Percentiles rank a stretch among this genome's conserved stretches.
These are phyloP conservation scores for Powellomyces hirtus DNA, from an alignment of 192 early-diverging fungal species.

Conservation along the genomic window DNA sequence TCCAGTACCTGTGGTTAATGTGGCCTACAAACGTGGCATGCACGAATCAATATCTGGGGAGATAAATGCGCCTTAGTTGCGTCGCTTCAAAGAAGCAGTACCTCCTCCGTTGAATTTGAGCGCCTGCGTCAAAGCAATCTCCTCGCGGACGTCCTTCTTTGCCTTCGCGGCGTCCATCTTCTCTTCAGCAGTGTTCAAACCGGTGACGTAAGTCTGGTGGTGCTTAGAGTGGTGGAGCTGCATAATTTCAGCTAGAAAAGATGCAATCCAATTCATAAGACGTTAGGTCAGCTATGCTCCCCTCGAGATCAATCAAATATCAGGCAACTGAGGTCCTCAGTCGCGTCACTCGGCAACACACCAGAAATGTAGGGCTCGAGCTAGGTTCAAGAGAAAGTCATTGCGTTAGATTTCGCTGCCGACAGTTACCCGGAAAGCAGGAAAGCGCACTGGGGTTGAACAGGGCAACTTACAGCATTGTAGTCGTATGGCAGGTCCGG, in stretches of 20 bases:
- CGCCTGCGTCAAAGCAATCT: constrained; percentile 74
- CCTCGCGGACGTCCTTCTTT: constrained; percentile 66
- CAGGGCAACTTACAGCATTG: constrained; percentile 50
- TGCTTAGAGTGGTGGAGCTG: constrained; percentile 92
- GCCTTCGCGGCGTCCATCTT: constrained; percentile 72
- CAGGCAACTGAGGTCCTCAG: no score
- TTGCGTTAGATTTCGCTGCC: not conserved
- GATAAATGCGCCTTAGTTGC: no score
- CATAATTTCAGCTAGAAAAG: constrained; percentile 78
- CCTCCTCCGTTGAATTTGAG: constrained; percentile 94
- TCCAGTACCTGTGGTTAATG: constrained; percentile 37
- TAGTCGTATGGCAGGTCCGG: constrained; percentile 87
- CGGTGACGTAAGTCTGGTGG: constrained; percentile 88
- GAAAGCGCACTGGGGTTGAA: not conserved
- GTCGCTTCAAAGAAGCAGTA: no score
- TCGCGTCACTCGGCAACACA: no score
- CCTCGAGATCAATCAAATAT: no score
- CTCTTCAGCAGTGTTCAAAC: constrained; percentile 89
- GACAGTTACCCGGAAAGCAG: no score
- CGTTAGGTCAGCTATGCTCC: no score
- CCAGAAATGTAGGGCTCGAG: constrained; percentile 89
- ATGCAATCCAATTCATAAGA: not conserved
- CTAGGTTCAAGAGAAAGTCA: constrained; percentile 31
- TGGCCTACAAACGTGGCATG: constrained; percentile 20
- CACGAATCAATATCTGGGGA: no score